Evolutionary conservation across 2,329 filamentous ascomycete species (phyloP).

Genomic region (Colletotrichum falcatum): DNA sequence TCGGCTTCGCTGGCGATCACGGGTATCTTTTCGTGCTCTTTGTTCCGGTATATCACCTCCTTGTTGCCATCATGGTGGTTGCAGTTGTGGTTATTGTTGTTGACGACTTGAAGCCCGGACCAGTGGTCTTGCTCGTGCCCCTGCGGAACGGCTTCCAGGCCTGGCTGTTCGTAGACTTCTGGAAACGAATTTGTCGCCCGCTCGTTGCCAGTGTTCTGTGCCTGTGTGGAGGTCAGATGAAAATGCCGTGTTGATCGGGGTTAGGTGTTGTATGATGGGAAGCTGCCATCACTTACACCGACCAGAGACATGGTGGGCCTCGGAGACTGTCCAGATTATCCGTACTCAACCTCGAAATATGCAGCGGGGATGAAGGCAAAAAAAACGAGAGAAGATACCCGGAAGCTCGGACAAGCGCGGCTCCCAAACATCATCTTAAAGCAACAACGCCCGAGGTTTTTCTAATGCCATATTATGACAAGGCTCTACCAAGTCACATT

Average conservation of each 20-base stretch:
- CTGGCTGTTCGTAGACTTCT: not conserved
- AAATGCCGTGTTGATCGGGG: not conserved
- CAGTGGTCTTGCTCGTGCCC: not conserved
- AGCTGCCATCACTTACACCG: not conserved
- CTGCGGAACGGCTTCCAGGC: conserved; percentile 13
- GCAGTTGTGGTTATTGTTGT: too few species aligned
- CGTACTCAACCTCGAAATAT: too few species aligned
- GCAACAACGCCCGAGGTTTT: too few species aligned
- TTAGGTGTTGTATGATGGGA: not conserved
- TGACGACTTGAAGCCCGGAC: conserved; percentile 1
- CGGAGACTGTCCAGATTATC: not conserved
- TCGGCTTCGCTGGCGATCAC: not conserved
- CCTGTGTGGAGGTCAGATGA: not conserved
- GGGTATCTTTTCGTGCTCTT: not conserved
- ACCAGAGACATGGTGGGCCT: not conserved
- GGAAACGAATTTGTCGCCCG: not conserved
- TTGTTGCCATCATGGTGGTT: not conserved
- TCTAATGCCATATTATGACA: too few species aligned
- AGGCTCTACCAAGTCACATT: too few species aligned
- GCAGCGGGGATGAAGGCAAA: too few species aligned
- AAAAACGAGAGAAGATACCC: too few species aligned
- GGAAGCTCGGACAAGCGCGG: too few species aligned
- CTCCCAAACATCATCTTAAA: too few species aligned
- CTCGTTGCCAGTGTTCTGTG: not conserved
- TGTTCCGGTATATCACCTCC: not conserved